Percentiles rank a stretch among this genome's conserved stretches.
These are phyloP conservation scores for Didymella arachidicola DNA, from an alignment of 2,329 filamentous ascomycete species.

Conservation along the genomic window DNA sequence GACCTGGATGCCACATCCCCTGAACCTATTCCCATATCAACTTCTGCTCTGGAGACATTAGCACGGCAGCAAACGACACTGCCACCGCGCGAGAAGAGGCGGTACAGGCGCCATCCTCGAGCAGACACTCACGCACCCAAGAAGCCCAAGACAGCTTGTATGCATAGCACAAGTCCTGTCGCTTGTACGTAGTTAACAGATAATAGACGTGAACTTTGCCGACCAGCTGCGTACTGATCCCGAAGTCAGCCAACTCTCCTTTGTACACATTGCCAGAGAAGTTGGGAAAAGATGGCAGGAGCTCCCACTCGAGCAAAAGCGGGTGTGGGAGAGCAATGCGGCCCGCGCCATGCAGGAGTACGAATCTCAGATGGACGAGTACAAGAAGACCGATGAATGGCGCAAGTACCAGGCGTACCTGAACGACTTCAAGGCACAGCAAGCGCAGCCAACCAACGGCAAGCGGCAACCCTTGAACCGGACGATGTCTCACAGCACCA, in stretches of 20 bases:
- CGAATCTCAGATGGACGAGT: slow-evolving; percentile 51
- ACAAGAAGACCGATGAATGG: slow-evolving; percentile 50
- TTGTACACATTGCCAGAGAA: slow-evolving; percentile 51
- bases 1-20: slow-evolving; percentile 23
- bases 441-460: slow-evolving; percentile 26
- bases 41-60: slow-evolving; percentile 41
- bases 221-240: slow-evolving; percentile 50
- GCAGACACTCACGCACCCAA: slow-evolving; percentile 50
- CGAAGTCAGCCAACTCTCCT: slow-evolving; percentile 46
- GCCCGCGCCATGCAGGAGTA: slow-evolving; percentile 51
- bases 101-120: slow-evolving; percentile 50
- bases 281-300: slow-evolving; percentile 51
- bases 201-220: slow-evolving; percentile 52
- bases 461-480: slow-evolving; percentile 36
- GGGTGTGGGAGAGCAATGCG: slow-evolving; percentile 50
- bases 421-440: slow-evolving; percentile 45
- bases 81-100: slow-evolving; percentile 44
- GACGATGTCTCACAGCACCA: slow-evolving; percentile 34
- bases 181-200: background rate
- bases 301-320: slow-evolving; percentile 47
- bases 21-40: slow-evolving; percentile 38
- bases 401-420: slow-evolving; percentile 49
- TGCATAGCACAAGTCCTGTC: slow-evolving; percentile 2
- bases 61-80: slow-evolving; percentile 34
- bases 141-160: slow-evolving; percentile 53